phyloP scores from a whole-genome alignment of 495 filamentous ascomycete species.

The Alectoria sarmentosa region DNA sequence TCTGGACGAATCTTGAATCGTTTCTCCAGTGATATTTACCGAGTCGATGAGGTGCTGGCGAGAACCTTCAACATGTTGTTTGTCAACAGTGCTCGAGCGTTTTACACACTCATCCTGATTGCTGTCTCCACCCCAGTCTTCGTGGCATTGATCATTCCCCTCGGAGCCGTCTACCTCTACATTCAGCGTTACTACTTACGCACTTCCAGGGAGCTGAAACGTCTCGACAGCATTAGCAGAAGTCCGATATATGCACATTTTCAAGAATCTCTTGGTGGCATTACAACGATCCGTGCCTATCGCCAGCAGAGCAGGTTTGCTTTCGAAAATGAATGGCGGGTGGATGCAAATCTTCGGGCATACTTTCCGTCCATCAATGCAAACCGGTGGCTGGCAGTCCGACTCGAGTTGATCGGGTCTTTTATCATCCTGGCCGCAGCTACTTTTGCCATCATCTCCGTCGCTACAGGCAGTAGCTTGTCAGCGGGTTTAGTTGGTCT shows the following conservation, averaged over 20 bases:
- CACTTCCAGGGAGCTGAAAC: constrained; percentile 92
- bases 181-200: constrained; percentile 97
- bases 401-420: constrained; percentile 94
- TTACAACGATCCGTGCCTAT: constrained; percentile 97
- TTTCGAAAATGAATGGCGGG: constrained; percentile 93
- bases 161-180: constrained; percentile 76
- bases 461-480: constrained; percentile 59
- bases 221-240: constrained; percentile 88
- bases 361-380: constrained; percentile 96
- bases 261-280: constrained; percentile 91
- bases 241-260: constrained; percentile 98
- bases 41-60: constrained; percentile 90
- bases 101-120: constrained; percentile 84
- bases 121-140: constrained; percentile 75
- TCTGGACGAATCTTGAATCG: constrained; percentile 93
- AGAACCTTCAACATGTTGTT: constrained; percentile 93
- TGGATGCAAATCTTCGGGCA: constrained; percentile 90
- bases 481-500: constrained; percentile 81
- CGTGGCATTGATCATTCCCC: constrained; percentile 68
- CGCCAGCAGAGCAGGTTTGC: constrained; percentile 80
- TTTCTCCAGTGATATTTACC: constrained; percentile 96
- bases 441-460: constrained; percentile 72
- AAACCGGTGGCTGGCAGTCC: constrained; percentile 93
- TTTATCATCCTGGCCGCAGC: constrained; percentile 87
- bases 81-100: constrained; percentile 73